Conservation (phyloP, 1,284 basidiomycete genomes). For the Heterobasidion annosum region DNA sequence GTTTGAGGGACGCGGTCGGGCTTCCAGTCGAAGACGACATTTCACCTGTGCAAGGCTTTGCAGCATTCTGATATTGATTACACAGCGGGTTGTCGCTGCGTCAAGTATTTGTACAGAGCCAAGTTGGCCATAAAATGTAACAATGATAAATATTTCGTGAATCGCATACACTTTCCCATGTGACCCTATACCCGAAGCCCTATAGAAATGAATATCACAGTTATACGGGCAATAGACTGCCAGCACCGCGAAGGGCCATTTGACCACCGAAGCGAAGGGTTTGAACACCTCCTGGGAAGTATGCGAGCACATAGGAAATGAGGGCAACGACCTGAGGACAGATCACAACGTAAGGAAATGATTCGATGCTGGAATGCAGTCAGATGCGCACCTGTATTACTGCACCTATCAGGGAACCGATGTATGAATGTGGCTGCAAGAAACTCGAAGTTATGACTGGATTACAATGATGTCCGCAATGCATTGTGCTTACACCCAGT, state of each 20-base stretch:
- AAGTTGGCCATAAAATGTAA: not conserved
- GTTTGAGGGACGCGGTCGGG: constrained; percentile 52
- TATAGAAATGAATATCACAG: not conserved
- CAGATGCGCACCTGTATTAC: constrained; percentile 53
- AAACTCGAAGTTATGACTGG: constrained; percentile 1
- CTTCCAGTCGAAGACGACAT: constrained; percentile 29
- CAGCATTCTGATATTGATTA: not conserved
- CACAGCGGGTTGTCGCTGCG: not conserved
- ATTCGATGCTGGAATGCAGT: not conserved
- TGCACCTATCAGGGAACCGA: constrained; percentile 78
- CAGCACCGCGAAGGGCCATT: constrained; percentile 74
- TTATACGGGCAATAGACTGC: constrained; percentile 67
- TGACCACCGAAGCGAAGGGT: constrained; percentile 80
- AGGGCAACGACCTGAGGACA: constrained; percentile 62
- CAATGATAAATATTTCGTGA: not conserved
- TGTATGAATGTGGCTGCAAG: constrained; percentile 64
- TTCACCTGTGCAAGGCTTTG: not conserved
- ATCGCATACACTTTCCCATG: not conserved
- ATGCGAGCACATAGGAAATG: constrained; percentile 80
- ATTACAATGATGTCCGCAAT: not conserved
- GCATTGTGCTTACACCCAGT: constrained; percentile 52
- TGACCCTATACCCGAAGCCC: too few relatives aligned
- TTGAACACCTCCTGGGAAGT: constrained; percentile 81
- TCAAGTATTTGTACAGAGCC: constrained; percentile 1
- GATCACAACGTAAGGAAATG: not conserved